These are phyloP conservation scores for Crithidia brevicula DNA, from an alignment of 208 protist species.

Conservation along the genomic window DNA sequence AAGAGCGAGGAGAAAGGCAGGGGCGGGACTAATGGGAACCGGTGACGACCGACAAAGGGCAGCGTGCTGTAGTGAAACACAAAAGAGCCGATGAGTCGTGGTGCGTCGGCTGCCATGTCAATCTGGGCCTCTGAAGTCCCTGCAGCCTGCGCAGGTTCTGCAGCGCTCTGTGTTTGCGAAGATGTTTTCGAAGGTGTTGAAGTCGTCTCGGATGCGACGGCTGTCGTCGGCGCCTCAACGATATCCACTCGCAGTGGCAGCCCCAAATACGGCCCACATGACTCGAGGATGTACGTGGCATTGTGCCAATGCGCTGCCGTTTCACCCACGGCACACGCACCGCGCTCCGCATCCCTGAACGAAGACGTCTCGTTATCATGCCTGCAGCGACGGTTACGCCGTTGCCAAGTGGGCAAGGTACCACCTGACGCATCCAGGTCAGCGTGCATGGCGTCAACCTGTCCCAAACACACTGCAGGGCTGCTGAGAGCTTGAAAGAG, in stretches of 20 bases:
- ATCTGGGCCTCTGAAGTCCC: too few relatives aligned
- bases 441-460: background rate
- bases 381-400: background rate
- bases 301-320: background rate
- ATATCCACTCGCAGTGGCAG: conserved; percentile 7
- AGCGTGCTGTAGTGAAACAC: conserved; percentile 7
- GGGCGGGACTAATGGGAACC: background rate
- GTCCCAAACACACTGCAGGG: background rate
- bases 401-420: background rate
- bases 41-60: background rate
- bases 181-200: too few relatives aligned
- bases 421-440: background rate
- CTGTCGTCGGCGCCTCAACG: background rate
- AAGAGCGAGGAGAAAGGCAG: background rate
- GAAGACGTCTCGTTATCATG: background rate
- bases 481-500: background rate
- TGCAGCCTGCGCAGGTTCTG: too few relatives aligned
- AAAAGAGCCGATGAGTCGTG: conserved; percentile 2
- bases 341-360: background rate
- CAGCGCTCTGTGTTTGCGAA: too few relatives aligned
- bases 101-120: background rate
- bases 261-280: background rate
- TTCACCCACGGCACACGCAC: background rate
- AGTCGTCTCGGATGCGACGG: background rate
- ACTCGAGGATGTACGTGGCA: background rate